Base-by-base conservation (phyloP, 805 yeast species). In the Schizosaccharomyces osmophilus region DNA sequence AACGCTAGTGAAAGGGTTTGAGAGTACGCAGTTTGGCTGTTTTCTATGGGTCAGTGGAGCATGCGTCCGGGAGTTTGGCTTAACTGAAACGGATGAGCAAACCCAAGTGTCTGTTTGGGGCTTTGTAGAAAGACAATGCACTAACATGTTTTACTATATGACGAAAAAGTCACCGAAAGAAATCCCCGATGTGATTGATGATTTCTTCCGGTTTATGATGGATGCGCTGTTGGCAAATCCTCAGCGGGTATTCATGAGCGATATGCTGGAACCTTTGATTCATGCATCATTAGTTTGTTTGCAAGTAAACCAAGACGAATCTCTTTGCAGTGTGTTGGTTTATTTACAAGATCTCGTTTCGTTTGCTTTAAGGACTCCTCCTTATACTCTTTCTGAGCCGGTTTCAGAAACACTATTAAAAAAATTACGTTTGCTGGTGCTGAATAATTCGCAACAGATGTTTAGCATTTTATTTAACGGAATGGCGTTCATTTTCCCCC, bases 21-120 rank as follows among this genome's bases (percentile, higher is more conserved):
- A 81, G 57, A 72, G 73, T 32, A 83, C 84, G 24, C 79, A 81
- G 43, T 79, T 74, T 67, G 97, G 96, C 3, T 86, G 95, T 69
- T 88, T 84, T 68, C 73, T 89, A 62, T 89, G 95, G 93, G 90
- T 86, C 15, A 83, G 95, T 2, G 97, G 96, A 8, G 67, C 69
- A 17, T 77, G 84, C 9, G 73, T 88, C 61, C 80, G 85, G 62
- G 90, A 86, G 63, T 89, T 77, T 70, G 81, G 82, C 39, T 76
- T 77, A 65, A 81, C 77, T 58, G 78, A 74, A 63, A 73, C 71
- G 32, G 71, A 73, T n/a, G 76, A 69, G 8, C 76, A 74, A 3
- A 72, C 82, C 24, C 79, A 79, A 64, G 76, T 75, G 36, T 78
- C 85, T 1, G 81, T 85, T 22, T 87, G 87, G 83, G 75, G 78